Evolutionary conservation across 2,329 filamentous ascomycete genomes (phyloP).

Genomic region (Fusarium cicatricum): DNA sequence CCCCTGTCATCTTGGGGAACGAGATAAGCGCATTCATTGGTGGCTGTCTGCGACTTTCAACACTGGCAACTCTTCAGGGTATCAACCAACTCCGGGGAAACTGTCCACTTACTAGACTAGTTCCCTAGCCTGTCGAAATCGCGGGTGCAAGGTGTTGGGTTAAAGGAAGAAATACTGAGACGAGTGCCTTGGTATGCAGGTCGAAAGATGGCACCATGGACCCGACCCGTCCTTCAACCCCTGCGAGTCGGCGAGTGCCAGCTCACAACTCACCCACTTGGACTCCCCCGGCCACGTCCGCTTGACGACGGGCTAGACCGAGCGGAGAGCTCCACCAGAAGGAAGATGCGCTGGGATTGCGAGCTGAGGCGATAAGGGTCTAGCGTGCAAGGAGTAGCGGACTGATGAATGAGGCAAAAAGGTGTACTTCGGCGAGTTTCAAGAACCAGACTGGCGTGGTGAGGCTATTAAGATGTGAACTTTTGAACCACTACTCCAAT

Average conservation of each 20-base stretch:
- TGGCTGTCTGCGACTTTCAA: conserved; percentile 5
- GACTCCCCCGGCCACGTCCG: conserved; percentile 27
- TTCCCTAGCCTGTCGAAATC: neutral
- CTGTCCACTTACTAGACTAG: neutral
- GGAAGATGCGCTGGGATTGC: conserved; percentile 15
- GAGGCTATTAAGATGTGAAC: too few relatives aligned
- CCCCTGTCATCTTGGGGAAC: conserved; percentile 6
- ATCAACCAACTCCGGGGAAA: neutral
- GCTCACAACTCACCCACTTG: conserved; percentile 25
- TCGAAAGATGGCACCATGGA: conserved; percentile 17
- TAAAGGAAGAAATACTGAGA: neutral
- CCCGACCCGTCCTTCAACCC: conserved; percentile 9
- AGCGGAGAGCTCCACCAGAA: conserved; percentile 33
- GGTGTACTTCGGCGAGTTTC: too few relatives aligned
- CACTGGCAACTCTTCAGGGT: neutral
- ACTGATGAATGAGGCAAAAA: too few relatives aligned
- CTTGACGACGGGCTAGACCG: conserved; percentile 33
- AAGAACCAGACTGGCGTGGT: too few relatives aligned
- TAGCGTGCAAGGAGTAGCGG: neutral
- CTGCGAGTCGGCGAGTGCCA: conserved; percentile 28
- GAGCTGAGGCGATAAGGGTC: conserved; percentile 16
- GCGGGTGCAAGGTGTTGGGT: neutral
- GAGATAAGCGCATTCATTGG: conserved; percentile 24
- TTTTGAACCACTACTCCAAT: too few relatives aligned
- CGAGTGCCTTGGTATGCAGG: neutral